Conservation (phyloP, 2,329 filamentous ascomycete genomes). For the Zymoseptoria passerinii region DNA sequence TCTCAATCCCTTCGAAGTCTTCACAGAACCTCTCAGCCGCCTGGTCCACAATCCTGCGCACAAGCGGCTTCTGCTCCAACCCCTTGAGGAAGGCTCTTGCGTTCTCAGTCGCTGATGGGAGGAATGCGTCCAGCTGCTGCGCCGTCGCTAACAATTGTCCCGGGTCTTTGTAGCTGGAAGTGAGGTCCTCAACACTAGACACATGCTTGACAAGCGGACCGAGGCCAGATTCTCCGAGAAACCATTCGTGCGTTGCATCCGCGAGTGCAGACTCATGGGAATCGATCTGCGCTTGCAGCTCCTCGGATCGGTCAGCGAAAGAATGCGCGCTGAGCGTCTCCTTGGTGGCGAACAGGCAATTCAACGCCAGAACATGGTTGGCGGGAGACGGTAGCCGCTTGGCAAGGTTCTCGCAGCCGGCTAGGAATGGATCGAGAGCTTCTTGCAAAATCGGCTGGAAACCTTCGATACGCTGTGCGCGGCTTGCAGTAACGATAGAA, state of each 20-base stretch:
- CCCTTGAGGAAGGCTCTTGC: conserved; percentile 71
- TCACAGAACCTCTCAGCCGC: conserved; percentile 77
- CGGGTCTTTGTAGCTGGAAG: conserved; percentile 23
- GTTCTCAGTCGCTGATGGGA: conserved; percentile 89
- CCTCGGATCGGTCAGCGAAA: conserved; percentile 47
- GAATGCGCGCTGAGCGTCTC: conserved; percentile 50
- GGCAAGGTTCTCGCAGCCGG: conserved; percentile 63
- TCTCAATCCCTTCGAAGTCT: conserved; percentile 68
- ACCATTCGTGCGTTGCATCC: conserved; percentile 53
- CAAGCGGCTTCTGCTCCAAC: conserved; percentile 63
- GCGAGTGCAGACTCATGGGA: conserved; percentile 43
- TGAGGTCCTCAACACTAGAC: conserved; percentile 15
- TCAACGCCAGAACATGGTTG: conserved; percentile 62
- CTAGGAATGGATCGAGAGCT: conserved; percentile 77
- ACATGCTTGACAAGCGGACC: conserved; percentile 34
- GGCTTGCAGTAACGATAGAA: conserved; percentile 52
- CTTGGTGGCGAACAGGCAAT: conserved; percentile 57
- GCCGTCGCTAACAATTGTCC: conserved; percentile 54
- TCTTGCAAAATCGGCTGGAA: conserved; percentile 70
- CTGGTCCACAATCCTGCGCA: conserved; percentile 68
- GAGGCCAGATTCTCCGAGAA: conserved; percentile 68
- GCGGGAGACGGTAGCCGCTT: conserved; percentile 51
- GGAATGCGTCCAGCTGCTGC: conserved; percentile 76
- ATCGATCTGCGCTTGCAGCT: conserved; percentile 22
- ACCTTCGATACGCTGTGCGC: conserved; percentile 51